phyloP scores from a whole-genome alignment of 2,329 filamentous ascomycete genomes.

The Decorospora gaudefroyi region DNA sequence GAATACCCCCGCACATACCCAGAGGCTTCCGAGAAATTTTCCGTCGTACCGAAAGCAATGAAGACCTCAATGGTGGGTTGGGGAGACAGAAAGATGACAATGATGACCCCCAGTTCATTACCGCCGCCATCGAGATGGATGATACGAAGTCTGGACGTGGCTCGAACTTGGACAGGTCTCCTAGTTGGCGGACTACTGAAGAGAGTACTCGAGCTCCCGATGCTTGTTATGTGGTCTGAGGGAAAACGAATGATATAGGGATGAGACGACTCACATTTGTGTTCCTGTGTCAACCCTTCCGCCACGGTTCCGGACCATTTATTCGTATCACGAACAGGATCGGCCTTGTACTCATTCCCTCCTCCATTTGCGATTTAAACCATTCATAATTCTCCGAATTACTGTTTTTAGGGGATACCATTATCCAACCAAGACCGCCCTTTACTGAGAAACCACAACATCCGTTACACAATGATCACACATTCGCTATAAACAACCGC shows the following conservation, averaged over 20 bases:
- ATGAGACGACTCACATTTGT: too few relatives aligned
- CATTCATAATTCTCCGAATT: too few relatives aligned
- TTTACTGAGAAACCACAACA: too few relatives aligned
- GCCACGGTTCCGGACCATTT: too few relatives aligned
- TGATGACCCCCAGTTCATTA: conserved; percentile 27
- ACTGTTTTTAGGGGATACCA: too few relatives aligned
- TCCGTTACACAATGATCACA: too few relatives aligned
- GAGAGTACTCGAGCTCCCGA: conserved; percentile 17
- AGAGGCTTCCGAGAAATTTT: conserved; percentile 22
- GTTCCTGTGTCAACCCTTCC: too few relatives aligned
- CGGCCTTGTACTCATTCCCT: too few relatives aligned
- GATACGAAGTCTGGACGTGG: conserved; percentile 14
- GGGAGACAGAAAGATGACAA: conserved; percentile 20
- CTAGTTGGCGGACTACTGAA: conserved; percentile 19
- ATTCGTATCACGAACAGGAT: too few relatives aligned
- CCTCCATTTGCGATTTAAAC: too few relatives aligned
- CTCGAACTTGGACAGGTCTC: conserved; percentile 18
- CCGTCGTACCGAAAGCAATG: conserved; percentile 28
- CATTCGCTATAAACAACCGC: too few relatives aligned
- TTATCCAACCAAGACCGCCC: too few relatives aligned
- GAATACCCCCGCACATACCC: conserved; percentile 14
- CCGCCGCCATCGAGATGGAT: conserved; percentile 35
- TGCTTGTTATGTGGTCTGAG: conserved; percentile 17
- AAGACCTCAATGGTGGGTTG: conserved; percentile 26
- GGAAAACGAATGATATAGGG: conserved; percentile 5